Base-by-base conservation (phyloP, 257 asterid genomes). In the Misopates orontium region DNA sequence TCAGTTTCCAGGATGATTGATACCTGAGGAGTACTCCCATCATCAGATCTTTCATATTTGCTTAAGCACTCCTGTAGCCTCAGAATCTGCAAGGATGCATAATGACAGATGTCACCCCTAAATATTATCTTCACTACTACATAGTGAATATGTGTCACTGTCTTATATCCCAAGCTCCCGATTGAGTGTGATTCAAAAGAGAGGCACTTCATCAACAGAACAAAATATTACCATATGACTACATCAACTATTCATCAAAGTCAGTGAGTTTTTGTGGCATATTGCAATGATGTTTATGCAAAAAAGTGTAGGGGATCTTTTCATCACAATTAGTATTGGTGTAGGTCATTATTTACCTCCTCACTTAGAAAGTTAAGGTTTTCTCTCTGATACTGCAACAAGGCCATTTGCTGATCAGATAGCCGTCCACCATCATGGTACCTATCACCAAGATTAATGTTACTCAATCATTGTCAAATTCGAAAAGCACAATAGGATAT, bases 401-500 rank as follows among this genome's bases (percentile, higher is more conserved):
- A 75, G 17, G 97, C 97, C 99, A 94, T 94, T 84, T 94, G 99
- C 83, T 90, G 99, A 94, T 94, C 99, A 44, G 97, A 94, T 22
- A 94, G 87, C 22, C 97, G 83, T 14, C 97, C 95, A 36, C 97
- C 95, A 10, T 94, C 97, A 66, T 94, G 91, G 80, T 90, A 88
- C 83, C 99, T 94, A 74, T 64, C 71, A 69, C 57, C 66, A 67
- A 64, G 47, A 51, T 66, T 15, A 54, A 63, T 41, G 14, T 63
- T 41, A 61, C 21, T 28, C 11, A 40, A 54, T 66, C 67, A 64
- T 5, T 22, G 6, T 36, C 8, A 36, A 36, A 36, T 36, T 28
- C 2, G 8, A 53, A 60, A 47, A 48, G 23, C 40, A 69, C 22
- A 28, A 18, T 23, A 36, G 5, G 19, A 31, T 15, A 20, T 17